Evolutionary conservation across 108 stramenopile genomes (phyloP).

Genomic region (Heterococcus sp.): DNA sequence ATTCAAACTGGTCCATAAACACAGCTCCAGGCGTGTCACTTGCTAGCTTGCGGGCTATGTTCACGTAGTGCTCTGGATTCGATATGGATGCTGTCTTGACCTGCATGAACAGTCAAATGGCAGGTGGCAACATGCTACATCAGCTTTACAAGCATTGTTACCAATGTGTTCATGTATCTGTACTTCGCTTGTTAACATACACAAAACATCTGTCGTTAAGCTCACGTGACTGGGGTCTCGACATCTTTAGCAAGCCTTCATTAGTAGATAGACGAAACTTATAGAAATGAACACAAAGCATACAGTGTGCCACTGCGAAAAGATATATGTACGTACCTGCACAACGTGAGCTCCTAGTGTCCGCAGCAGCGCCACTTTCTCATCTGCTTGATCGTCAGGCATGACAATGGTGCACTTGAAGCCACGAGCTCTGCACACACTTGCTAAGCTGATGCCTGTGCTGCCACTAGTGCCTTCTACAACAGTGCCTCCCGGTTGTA

Average conservation of each 20-base stretch:
- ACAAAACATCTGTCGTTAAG: no score
- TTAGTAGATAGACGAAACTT: no score
- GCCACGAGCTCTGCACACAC: slow-evolving; percentile 74
- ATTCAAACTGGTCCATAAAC: slow-evolving; percentile 94
- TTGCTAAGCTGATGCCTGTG: slow-evolving; percentile 85
- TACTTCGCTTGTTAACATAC: no score
- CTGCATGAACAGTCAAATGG: no score
- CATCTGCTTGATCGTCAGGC: slow-evolving; percentile 76
- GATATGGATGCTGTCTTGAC: slow-evolving; percentile 80
- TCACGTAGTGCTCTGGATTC: slow-evolving; percentile 91
- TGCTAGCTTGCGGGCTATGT: slow-evolving; percentile 66
- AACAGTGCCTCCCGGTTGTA: slow-evolving; percentile 81
- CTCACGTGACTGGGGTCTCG: no score
- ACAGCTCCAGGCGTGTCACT: slow-evolving; percentile 60
- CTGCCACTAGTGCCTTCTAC: slow-evolving; percentile 92
- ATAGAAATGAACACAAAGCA: no score
- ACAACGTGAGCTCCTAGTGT: slow-evolving; percentile 71
- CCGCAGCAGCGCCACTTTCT: slow-evolving; percentile 69
- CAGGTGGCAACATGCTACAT: no score
- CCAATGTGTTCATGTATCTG: no score
- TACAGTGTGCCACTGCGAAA: no score
- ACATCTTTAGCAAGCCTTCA: no score
- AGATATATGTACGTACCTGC: slow-evolving; percentile 75
- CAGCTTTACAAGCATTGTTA: no score
- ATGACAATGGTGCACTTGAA: slow-evolving; percentile 80